Conservation (phyloP, 257 asterid species). For the Solanum dulcamara region DNA sequence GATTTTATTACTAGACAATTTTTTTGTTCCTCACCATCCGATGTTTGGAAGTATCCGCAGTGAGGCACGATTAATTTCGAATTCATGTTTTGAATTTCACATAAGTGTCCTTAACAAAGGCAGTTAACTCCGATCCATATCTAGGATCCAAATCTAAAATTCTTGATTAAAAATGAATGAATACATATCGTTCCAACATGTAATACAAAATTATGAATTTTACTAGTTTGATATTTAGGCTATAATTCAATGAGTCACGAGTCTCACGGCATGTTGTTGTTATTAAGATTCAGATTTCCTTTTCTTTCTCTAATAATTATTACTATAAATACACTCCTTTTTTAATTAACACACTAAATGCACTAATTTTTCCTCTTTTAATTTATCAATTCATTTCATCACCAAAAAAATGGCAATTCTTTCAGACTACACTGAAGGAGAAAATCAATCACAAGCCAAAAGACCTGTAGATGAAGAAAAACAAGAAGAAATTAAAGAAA, state of each 20-base stretch:
- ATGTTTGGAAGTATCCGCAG: too few species aligned
- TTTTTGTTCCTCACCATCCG: too few species aligned
- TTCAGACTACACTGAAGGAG: background rate
- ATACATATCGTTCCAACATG: background rate
- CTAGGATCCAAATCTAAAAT: too few species aligned
- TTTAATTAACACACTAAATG: background rate
- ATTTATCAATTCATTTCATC: background rate
- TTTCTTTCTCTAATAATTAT: background rate
- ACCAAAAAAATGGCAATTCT: background rate
- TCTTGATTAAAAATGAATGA: background rate
- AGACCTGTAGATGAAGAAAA: background rate
- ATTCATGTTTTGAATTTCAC: too few species aligned
- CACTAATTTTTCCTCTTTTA: background rate
- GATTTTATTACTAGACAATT: too few species aligned
- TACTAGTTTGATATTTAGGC: background rate
- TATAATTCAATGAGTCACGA: background rate
- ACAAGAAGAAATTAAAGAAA: background rate
- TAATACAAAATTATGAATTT: background rate
- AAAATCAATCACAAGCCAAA: background rate
- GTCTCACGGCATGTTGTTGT: background rate
- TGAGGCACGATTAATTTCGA: too few species aligned
- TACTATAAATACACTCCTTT: background rate
- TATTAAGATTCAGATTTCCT: background rate
- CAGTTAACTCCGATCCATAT: too few species aligned
- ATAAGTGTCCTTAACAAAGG: background rate